Evolutionary conservation across 1,284 basidiomycete genomes (phyloP).

Genomic region (Takashimella koratensis): DNA sequence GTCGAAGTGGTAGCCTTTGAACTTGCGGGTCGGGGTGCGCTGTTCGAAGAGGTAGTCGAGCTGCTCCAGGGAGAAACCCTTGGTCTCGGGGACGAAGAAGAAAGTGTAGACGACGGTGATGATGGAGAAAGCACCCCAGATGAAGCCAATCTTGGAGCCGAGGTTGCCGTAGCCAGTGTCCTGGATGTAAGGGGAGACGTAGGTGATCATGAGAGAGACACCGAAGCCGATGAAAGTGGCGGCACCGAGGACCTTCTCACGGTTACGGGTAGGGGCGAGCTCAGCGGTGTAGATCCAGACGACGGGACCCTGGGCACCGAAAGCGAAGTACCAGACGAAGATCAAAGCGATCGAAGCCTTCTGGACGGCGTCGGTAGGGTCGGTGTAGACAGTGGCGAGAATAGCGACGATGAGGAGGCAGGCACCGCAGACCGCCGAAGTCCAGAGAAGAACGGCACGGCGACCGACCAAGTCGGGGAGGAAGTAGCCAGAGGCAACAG

Average conservation of each 20-base stretch:
- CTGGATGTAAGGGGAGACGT: constrained; percentile 12
- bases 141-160: constrained; percentile 5
- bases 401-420: constrained; percentile 17
- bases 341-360: constrained; percentile 22
- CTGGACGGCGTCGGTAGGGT: constrained; percentile 7
- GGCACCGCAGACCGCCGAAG: constrained; percentile 17
- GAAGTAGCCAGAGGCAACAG: constrained; percentile 3
- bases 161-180: constrained; percentile 10
- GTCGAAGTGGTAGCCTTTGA: not conserved
- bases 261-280: constrained; percentile 9
- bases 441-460: constrained; percentile 14
- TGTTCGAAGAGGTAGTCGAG: constrained; percentile 62
- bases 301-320: constrained; percentile 9
- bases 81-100: constrained; percentile 63
- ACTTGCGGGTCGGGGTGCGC: not conserved
- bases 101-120: constrained; percentile 63
- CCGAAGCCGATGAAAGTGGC: constrained; percentile 13
- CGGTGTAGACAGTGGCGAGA: constrained; percentile 16
- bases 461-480: constrained; percentile 24
- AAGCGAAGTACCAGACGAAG: constrained; percentile 6
- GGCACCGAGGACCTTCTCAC: constrained; percentile 15
- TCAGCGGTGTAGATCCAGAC: constrained; percentile 17
- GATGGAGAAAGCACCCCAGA: constrained; percentile 52
- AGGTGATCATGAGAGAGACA: constrained; percentile 11
- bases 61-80: constrained; percentile 69